Evolutionary conservation across 2,329 filamentous ascomycete genomes (phyloP).

Genomic region (Alternaria angustiovoidea): DNA sequence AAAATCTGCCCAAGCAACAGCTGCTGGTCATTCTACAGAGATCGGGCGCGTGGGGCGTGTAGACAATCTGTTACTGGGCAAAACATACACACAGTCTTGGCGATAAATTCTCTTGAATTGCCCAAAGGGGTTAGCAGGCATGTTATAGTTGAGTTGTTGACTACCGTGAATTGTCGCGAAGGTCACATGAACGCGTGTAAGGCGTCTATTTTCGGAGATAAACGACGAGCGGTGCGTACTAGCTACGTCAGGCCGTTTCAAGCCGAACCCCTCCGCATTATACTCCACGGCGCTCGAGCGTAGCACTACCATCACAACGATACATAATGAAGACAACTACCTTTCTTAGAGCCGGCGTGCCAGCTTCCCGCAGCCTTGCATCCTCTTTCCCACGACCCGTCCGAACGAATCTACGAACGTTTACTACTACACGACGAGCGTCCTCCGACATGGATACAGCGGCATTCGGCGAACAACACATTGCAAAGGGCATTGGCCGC

Average conservation of each 20-base stretch:
- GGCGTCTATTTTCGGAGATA: slow-evolving; percentile 19
- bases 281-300: neutral
- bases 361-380: slow-evolving; percentile 23
- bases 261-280: slow-evolving; percentile 3
- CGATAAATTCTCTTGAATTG: neutral
- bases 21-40: neutral
- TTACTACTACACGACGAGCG: slow-evolving; percentile 26
- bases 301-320: neutral
- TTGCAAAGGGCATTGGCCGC: slow-evolving; percentile 42
- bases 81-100: neutral
- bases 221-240: neutral
- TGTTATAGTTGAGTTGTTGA: neutral
- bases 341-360: slow-evolving; percentile 20
- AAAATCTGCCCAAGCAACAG: neutral
- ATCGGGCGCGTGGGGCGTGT: neutral
- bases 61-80: neutral
- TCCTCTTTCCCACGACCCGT: slow-evolving; percentile 16
- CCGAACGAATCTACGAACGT: slow-evolving; percentile 21
- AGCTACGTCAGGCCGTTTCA: slow-evolving; percentile 16
- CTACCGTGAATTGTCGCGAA: slow-evolving; percentile 2
- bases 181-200: slow-evolving; percentile 23
- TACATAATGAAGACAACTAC: slow-evolving; percentile 16
- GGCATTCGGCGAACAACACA: slow-evolving; percentile 39
- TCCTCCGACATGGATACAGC: slow-evolving; percentile 31
- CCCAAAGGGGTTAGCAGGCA: neutral